Percentiles rank a stretch among this genome's conserved stretches.
These are phyloP conservation scores for Tuber borchii DNA, from an alignment of 495 filamentous ascomycete genomes.

Conservation along the genomic window DNA sequence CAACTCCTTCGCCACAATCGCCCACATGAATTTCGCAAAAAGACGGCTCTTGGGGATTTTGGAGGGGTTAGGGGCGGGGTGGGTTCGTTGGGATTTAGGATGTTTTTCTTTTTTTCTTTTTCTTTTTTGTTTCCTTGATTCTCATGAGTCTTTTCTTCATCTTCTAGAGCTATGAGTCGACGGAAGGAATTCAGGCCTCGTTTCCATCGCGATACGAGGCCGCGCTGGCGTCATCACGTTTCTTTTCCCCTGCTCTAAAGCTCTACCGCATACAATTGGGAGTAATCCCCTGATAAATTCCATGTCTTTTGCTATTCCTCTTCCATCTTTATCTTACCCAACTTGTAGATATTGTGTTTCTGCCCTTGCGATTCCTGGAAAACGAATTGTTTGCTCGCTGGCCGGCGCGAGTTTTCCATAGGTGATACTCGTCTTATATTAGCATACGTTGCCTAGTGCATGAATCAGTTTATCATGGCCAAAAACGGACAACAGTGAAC, in stretches of 20 bases:
- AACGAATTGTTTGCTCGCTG: neutral
- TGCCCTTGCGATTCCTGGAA: neutral
- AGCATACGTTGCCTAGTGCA: neutral
- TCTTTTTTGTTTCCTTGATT: neutral
- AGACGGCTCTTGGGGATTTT: neutral
- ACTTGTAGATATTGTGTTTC: neutral
- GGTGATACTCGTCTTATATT: neutral
- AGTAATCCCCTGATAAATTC: neutral
- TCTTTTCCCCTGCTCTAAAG: neutral
- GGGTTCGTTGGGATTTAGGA: neutral
- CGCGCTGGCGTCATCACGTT: neutral
- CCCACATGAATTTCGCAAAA: neutral
- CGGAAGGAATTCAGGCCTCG: neutral
- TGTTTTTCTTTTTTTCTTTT: neutral
- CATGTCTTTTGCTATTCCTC: neutral
- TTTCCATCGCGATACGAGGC: neutral
- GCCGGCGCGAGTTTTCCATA: neutral
- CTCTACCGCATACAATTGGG: neutral
- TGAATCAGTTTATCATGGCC: neutral
- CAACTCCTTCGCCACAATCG: neutral
- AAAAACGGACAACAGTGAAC: neutral
- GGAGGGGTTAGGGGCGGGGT: neutral
- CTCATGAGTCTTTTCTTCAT: neutral
- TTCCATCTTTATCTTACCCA: neutral
- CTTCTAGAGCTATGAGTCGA: neutral